These are phyloP conservation scores for Ogataea pini DNA, from an alignment of 805 yeast species.

Conservation along the genomic window DNA sequence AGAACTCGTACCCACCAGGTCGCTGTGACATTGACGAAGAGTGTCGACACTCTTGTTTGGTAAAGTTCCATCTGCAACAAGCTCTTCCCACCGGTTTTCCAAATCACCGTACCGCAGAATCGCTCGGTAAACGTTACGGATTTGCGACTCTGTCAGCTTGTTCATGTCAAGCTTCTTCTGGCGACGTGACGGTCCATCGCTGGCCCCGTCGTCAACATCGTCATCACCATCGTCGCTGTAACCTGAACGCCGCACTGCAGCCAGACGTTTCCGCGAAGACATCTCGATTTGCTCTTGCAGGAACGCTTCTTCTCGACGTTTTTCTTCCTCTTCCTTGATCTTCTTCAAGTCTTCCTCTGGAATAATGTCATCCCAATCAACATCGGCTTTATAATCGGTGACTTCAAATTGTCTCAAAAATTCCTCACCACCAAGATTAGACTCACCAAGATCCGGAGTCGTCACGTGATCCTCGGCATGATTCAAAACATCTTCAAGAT, in stretches of 20 bases:
- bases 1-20: slow-evolving; percentile 62
- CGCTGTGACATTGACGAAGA: slow-evolving; percentile 74
- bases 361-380: slow-evolving; percentile 98
- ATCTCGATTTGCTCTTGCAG: slow-evolving; percentile 87
- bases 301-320: slow-evolving; percentile 80
- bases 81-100: slow-evolving; percentile 72
- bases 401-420: slow-evolving; percentile 96
- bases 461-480: slow-evolving; percentile 98
- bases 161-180: slow-evolving; percentile 43
- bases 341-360: slow-evolving; percentile 91
- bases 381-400: slow-evolving; percentile 97
- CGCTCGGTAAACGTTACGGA: slow-evolving; percentile 81
- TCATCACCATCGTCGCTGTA: slow-evolving; percentile 37
- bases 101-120: slow-evolving; percentile 82
- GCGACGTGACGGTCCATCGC: slow-evolving; percentile 23
- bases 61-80: slow-evolving; percentile 86
- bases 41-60: slow-evolving; percentile 81
- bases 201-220: background rate
- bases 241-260: slow-evolving; percentile 57
- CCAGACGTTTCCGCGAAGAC: slow-evolving; percentile 78
- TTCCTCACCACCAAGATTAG: slow-evolving; percentile 98
- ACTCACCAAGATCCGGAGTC: slow-evolving; percentile 94
- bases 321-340: slow-evolving; percentile 88
- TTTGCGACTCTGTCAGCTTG: slow-evolving; percentile 78
- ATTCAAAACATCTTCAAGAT: slow-evolving; percentile 90